phyloP scores from a whole-genome alignment of 139 green algal genomes.

The Deuterostichococcus epilithicus region DNA sequence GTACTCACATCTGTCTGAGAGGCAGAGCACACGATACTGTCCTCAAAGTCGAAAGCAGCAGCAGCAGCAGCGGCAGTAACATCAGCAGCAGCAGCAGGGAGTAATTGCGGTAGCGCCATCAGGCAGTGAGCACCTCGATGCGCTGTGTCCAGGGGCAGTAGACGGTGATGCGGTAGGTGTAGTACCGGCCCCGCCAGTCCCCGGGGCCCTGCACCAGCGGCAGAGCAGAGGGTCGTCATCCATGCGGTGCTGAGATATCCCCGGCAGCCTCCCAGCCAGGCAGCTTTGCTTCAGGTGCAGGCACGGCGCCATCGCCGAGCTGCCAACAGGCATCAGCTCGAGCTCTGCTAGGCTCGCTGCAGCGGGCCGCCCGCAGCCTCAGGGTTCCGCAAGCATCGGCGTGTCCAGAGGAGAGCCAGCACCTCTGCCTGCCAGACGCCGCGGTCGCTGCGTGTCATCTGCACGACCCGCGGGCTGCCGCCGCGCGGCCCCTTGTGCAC shows the following conservation, averaged over 20 bases:
- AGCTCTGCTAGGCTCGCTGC: not conserved
- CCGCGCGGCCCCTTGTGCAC: conserved; percentile 32
- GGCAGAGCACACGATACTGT: no score
- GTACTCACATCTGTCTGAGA: conserved; percentile 6
- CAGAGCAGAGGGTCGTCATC: not conserved
- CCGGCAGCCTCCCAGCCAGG: conserved; percentile 1
- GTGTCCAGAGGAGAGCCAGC: conserved; percentile 15
- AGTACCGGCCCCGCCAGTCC: conserved; percentile 54
- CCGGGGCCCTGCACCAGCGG: conserved; percentile 17
- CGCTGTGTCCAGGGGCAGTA: conserved; percentile 58
- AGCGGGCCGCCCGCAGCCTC: no score
- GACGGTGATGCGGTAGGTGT: conserved; percentile 63
- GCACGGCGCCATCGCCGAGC: not conserved
- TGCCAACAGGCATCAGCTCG: not conserved
- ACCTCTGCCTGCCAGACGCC: conserved; percentile 12
- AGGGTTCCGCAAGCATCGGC: not conserved
- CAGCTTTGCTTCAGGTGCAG: conserved; percentile 7
- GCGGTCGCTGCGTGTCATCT: conserved; percentile 2
- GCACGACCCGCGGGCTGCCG: not conserved
- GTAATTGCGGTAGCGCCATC: not conserved
- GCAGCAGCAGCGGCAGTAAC: no score
- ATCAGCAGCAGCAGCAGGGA: no score
- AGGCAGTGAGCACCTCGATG: conserved; percentile 22
- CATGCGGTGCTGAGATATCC: conserved; percentile 31
- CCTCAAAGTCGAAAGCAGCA: no score